Conservation (phyloP, 2,329 filamentous ascomycete genomes). For the Botryotinia calthae region DNA sequence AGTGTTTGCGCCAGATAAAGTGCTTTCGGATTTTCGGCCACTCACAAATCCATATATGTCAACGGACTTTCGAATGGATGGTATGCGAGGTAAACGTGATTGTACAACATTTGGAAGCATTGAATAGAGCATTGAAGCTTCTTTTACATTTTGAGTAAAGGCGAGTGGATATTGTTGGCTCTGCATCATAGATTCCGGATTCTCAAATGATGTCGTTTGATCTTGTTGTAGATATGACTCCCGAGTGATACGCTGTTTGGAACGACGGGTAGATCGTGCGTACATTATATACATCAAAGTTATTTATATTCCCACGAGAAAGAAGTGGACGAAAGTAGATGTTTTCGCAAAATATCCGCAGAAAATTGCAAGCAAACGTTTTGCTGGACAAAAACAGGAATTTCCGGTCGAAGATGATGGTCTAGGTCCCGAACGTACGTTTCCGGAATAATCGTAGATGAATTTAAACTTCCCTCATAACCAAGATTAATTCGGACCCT, state of each 20-base stretch:
- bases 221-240: slow-evolving; percentile 10
- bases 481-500: neutral
- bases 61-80: slow-evolving; percentile 47
- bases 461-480: neutral
- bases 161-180: neutral
- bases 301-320: neutral
- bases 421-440: neutral
- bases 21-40: slow-evolving; percentile 25
- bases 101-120: slow-evolving; percentile 54
- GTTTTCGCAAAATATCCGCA: neutral
- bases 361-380: neutral
- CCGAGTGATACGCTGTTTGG: neutral
- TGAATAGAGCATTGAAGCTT: slow-evolving; percentile 50
- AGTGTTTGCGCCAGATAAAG: slow-evolving; percentile 36
- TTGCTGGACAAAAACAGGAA: neutral
- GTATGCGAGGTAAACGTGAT: slow-evolving; percentile 50
- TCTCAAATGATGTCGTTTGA: neutral
- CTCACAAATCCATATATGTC: slow-evolving; percentile 33
- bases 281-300: neutral
- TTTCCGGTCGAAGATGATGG: neutral
- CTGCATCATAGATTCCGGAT: neutral
- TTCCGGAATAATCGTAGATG: neutral
- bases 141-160: slow-evolving; percentile 16
- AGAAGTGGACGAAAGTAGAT: neutral
- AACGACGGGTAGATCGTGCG: neutral